phyloP scores from a whole-genome alignment of 352 stramenopile species.

The Albugo candida region DNA sequence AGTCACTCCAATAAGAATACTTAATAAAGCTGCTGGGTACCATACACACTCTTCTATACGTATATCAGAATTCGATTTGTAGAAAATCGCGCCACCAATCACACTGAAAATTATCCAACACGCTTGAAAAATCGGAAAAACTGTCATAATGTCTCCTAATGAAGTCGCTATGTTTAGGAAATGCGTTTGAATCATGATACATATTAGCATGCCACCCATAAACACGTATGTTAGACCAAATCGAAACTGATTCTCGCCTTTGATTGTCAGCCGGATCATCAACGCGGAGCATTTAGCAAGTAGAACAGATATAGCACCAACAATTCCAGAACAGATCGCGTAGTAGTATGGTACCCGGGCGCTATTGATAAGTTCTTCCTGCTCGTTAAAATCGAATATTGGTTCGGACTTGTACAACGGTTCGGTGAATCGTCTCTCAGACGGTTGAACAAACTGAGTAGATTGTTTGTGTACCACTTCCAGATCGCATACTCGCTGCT shows the following conservation, averaged over 20 bases:
- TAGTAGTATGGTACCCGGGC: constrained; percentile 69
- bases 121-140: constrained; percentile 77
- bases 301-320: constrained; percentile 67
- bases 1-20: constrained; percentile 41
- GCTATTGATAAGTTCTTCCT: constrained; percentile 12
- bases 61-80: constrained; percentile 44
- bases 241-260: constrained; percentile 75
- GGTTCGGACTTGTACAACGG: no score
- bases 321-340: constrained; percentile 68
- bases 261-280: constrained; percentile 65
- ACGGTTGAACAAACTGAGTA: no score
- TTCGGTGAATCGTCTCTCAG: no score
- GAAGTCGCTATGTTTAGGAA: constrained; percentile 75
- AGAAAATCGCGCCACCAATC: constrained; percentile 66
- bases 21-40: constrained; percentile 53
- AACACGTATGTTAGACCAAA: constrained; percentile 75
- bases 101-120: constrained; percentile 81
- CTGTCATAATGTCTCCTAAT: constrained; percentile 75
- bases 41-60: constrained; percentile 35
- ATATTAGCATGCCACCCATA: constrained; percentile 68
- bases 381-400: constrained; percentile 4
- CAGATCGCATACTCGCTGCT: constrained; percentile 41
- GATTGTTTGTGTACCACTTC: constrained; percentile 15
- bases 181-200: constrained; percentile 72
- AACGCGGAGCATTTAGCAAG: constrained; percentile 73